Conservation (phyloP, 306 rosid species). For the Mucuna pruriens region DNA sequence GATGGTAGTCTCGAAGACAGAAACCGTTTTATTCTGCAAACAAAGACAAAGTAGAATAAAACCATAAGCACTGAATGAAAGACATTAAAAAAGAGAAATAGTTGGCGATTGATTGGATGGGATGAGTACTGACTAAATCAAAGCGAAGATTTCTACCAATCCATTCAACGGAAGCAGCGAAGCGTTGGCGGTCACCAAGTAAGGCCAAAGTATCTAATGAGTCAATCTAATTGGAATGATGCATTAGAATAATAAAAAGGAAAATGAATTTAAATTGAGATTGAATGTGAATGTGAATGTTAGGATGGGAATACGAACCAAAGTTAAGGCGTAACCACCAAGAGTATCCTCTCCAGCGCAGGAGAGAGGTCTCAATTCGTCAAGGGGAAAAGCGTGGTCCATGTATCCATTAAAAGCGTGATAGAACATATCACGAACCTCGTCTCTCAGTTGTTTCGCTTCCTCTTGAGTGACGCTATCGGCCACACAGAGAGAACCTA, state of each 20-base stretch:
- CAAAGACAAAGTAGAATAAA: background rate
- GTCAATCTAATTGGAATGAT: constrained; percentile 64
- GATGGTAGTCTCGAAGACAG: constrained; percentile 88
- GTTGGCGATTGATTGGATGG: too few species aligned
- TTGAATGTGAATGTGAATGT: background rate
- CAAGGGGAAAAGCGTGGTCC: constrained; percentile 92
- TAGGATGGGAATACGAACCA: constrained; percentile 43
- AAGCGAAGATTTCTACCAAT: constrained; percentile 95
- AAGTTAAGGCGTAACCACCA: constrained; percentile 93
- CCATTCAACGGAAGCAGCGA: constrained; percentile 88
- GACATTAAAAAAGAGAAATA: background rate
- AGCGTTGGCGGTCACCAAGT: constrained; percentile 79
- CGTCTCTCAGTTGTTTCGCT: constrained; percentile 75
- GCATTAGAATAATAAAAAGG: background rate
- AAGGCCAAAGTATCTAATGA: constrained; percentile 89
- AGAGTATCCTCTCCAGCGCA: constrained; percentile 88
- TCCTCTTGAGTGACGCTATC: constrained; percentile 72
- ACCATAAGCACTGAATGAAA: background rate
- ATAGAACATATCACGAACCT: constrained; percentile 91
- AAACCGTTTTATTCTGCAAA: constrained; percentile 94
- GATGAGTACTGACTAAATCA: constrained; percentile 78
- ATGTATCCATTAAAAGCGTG: constrained; percentile 96
- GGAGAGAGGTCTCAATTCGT: constrained; percentile 82
- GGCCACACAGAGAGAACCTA: constrained; percentile 36
- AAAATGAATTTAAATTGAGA: background rate